phyloP scores from a whole-genome alignment of 306 rosid species.

The Malus domestica region ASM211411v1 NC_041791.1:4323001-4323500 shows the following conservation, averaged over 20 bases:
- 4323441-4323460: not conserved
- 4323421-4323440: not conserved
- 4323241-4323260: not conserved
- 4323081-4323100: not conserved
- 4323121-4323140: not conserved
- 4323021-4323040: not conserved
- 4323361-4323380: not conserved
- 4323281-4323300: not conserved
- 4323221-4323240: not conserved
- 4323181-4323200: not conserved
- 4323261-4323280: not conserved
- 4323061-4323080: not conserved
- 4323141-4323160: slow-evolving; percentile 10
- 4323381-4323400: not conserved
- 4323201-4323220: not conserved
- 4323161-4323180: not conserved
- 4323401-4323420: not conserved
- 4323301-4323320: not conserved
- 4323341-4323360: not conserved
- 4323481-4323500: not conserved
- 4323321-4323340: not conserved
- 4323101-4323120: not conserved
- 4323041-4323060: not conserved
- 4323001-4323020: not conserved
- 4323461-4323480: not conserved